phyloP scores from a whole-genome alignment of 805 yeast species.

The Candida xyloterini region DNA sequence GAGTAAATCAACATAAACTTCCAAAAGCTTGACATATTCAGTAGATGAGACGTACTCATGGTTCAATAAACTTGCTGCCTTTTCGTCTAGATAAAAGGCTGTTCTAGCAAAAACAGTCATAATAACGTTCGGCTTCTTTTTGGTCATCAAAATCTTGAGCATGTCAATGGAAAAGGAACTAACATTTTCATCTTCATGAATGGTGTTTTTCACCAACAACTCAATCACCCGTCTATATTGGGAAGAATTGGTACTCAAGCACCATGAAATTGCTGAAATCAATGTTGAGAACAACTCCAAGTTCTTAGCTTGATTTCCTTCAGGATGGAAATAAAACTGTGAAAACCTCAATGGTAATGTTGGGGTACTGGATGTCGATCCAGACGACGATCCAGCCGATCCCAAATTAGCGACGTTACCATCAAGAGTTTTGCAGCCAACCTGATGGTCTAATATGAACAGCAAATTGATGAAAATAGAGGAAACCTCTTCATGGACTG shows the following conservation, averaged over 20 bases:
- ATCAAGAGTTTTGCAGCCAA: constrained; percentile 41
- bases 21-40: constrained; percentile 57
- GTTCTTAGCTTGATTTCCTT: constrained; percentile 35
- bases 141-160: constrained; percentile 61
- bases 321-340: constrained; percentile 37
- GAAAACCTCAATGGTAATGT: constrained; percentile 37
- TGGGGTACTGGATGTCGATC: constrained; percentile 19
- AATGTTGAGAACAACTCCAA: constrained; percentile 66
- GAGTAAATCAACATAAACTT: constrained; percentile 73
- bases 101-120: constrained; percentile 74
- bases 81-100: constrained; percentile 76
- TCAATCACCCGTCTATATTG: constrained; percentile 69
- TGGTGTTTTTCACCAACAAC: constrained; percentile 69
- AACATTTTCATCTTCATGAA: constrained; percentile 62
- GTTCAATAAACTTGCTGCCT: constrained; percentile 53
- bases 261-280: constrained; percentile 74
- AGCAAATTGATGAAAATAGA: constrained; percentile 52
- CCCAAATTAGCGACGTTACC: constrained; percentile 14
- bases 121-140: constrained; percentile 64
- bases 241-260: constrained; percentile 44
- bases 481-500: constrained; percentile 70
- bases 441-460: constrained; percentile 55
- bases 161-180: constrained; percentile 63
- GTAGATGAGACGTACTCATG: constrained; percentile 57
- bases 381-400: constrained; percentile 18